Evolutionary conservation across 2,329 filamentous ascomycete genomes (phyloP).

Genomic region (Aspergillus fischeri): DNA sequence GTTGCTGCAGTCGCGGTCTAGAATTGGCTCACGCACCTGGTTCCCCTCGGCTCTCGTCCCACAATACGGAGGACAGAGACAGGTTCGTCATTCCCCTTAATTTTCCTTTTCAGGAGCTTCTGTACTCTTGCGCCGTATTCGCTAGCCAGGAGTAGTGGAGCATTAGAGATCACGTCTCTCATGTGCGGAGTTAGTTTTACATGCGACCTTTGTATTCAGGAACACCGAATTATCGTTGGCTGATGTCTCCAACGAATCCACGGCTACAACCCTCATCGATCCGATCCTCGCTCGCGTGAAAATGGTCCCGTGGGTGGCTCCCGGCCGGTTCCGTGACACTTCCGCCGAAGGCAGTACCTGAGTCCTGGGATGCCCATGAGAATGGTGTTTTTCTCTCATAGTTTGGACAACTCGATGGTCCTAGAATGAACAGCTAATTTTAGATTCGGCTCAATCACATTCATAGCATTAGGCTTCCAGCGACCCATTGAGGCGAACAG

Average conservation of each 20-base stretch:
- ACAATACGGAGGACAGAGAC: neutral
- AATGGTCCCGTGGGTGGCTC: conserved; percentile 15
- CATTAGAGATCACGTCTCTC: neutral
- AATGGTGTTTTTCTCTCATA: neutral
- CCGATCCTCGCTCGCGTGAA: conserved; percentile 18
- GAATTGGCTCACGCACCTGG: conserved; percentile 13
- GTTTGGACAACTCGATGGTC: neutral
- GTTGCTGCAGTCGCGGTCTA: conserved; percentile 3
- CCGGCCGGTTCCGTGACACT: conserved; percentile 14
- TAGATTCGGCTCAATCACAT: neutral
- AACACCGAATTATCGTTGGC: neutral
- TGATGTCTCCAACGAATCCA: conserved; percentile 4
- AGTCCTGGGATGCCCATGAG: neutral
- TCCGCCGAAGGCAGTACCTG: conserved; percentile 5
- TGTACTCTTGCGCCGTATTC: neutral
- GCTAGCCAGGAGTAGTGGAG: neutral
- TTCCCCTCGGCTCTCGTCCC: neutral
- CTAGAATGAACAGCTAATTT: neutral
- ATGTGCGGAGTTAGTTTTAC: neutral
- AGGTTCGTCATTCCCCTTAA: conserved; percentile 4
- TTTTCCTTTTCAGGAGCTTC: neutral
- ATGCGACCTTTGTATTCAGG: neutral
- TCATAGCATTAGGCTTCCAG: neutral
- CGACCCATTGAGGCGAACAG: neutral
- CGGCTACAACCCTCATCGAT: conserved; percentile 11